phyloP scores from a whole-genome alignment of 2,329 filamentous ascomycete species.

The Penicillium frequentans region DNA sequence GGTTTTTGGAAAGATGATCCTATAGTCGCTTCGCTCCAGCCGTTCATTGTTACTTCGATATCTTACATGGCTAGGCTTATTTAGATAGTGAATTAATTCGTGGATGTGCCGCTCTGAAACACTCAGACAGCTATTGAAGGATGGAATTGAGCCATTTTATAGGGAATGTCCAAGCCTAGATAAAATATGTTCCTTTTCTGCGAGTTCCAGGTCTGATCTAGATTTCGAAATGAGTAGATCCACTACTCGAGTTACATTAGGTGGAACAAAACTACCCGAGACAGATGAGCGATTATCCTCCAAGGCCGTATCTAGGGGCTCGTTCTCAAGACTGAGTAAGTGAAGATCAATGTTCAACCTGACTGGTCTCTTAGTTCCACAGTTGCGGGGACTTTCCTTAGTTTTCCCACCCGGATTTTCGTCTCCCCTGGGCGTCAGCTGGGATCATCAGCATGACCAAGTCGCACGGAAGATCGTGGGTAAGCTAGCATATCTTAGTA shows the following conservation, averaged over 20 bases:
- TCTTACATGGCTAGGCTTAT: too few species aligned
- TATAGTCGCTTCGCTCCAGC: too few species aligned
- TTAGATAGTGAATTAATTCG: too few species aligned
- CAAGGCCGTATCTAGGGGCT: not conserved
- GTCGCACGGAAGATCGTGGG: not conserved
- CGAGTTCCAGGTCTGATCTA: not conserved
- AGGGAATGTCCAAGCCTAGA: too few species aligned
- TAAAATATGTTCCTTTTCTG: too few species aligned
- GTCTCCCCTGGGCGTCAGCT: not conserved
- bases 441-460: conserved; percentile 5
- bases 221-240: not conserved
- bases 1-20: too few species aligned
- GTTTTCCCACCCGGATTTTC: not conserved
- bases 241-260: not conserved
- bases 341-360: not conserved
- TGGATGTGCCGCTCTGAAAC: too few species aligned
- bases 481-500: not conserved
- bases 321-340: not conserved
- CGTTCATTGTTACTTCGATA: too few species aligned
- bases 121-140: too few species aligned
- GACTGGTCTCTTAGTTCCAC: conserved; percentile 1
- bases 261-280: not conserved
- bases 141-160: too few species aligned
- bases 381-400: not conserved
- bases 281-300: not conserved